These are phyloP conservation scores for Batkoa obscura DNA, from an alignment of 371 early-diverging fungal genomes.

Conservation along the genomic window DNA sequence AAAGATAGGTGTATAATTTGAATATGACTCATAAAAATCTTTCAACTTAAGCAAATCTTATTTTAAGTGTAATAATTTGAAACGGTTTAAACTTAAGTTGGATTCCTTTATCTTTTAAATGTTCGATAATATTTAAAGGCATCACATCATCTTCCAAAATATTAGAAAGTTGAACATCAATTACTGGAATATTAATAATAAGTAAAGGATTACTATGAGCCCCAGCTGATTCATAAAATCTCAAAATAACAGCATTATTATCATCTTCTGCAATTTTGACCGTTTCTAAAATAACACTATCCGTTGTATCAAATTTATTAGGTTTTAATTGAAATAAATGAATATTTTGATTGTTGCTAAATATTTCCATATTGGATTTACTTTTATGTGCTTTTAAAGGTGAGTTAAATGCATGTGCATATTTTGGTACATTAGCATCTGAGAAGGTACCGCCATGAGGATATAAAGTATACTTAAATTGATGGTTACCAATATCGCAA, in stretches of 20 bases:
- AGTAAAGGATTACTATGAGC: constrained; percentile 45
- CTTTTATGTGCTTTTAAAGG: constrained; percentile 19
- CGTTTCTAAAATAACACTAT: constrained; percentile 71
- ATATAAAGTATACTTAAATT: constrained; percentile 75
- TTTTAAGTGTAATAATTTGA: constrained; percentile 5
- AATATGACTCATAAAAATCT: too few species aligned
- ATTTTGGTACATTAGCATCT: constrained; percentile 59
- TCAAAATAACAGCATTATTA: constrained; percentile 34
- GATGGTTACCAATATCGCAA: constrained; percentile 49
- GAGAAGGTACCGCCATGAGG: constrained; percentile 66
- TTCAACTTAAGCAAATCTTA: too few species aligned
- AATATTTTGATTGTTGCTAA: too few species aligned
- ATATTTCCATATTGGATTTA: background rate
- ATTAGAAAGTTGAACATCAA: background rate
- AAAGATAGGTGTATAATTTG: too few species aligned
- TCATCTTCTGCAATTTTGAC: constrained; percentile 74
- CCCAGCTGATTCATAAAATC: constrained; percentile 86
- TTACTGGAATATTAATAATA: too few species aligned
- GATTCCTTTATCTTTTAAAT: background rate
- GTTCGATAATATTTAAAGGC: background rate
- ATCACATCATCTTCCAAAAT: background rate
- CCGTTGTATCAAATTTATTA: constrained; percentile 20
- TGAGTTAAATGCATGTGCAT: constrained; percentile 74
- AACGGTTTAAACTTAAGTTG: background rate
- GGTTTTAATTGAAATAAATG: too few species aligned